These are phyloP conservation scores for Gonium pectorale DNA, from an alignment of 139 green algal species.

Conservation along the genomic window DNA sequence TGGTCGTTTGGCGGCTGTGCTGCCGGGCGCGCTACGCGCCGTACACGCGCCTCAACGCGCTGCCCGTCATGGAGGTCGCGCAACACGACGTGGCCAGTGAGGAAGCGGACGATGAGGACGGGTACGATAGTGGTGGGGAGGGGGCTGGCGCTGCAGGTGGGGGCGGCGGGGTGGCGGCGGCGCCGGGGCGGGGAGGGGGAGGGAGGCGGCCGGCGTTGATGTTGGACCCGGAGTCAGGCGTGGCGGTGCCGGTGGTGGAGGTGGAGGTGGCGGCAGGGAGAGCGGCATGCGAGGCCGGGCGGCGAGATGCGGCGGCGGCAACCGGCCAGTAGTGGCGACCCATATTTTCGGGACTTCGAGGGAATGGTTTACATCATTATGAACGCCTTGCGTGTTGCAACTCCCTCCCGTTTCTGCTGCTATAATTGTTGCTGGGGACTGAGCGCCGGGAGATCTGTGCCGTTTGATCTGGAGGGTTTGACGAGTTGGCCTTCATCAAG, in stretches of 20 bases:
- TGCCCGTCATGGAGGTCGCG: slow-evolving; percentile 26
- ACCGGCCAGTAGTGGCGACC: too few species aligned
- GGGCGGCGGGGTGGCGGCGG: too few species aligned
- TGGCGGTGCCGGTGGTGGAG: slow-evolving; percentile 35
- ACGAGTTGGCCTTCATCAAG: neutral
- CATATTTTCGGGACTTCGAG: too few species aligned
- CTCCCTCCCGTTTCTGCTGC: too few species aligned
- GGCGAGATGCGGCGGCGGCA: too few species aligned
- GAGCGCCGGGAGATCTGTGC: too few species aligned
- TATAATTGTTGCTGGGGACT: too few species aligned
- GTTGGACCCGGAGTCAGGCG: neutral
- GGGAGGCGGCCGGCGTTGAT: neutral
- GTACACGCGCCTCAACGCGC: slow-evolving; percentile 18
- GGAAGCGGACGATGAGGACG: neutral
- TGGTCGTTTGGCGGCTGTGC: slow-evolving; percentile 34
- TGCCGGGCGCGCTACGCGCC: slow-evolving; percentile 20
- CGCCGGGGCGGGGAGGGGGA: too few species aligned
- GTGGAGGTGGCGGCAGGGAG: neutral
- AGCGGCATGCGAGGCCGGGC: too few species aligned
- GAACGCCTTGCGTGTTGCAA: too few species aligned
- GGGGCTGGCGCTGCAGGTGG: neutral
- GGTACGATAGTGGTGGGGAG: neutral
- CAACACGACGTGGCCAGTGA: slow-evolving; percentile 30
- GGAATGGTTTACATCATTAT: too few species aligned
- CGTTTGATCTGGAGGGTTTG: too few species aligned